Base-by-base conservation (phyloP, 1,284 basidiomycete genomes). In the Fomitopsis schrenkii region DNA sequence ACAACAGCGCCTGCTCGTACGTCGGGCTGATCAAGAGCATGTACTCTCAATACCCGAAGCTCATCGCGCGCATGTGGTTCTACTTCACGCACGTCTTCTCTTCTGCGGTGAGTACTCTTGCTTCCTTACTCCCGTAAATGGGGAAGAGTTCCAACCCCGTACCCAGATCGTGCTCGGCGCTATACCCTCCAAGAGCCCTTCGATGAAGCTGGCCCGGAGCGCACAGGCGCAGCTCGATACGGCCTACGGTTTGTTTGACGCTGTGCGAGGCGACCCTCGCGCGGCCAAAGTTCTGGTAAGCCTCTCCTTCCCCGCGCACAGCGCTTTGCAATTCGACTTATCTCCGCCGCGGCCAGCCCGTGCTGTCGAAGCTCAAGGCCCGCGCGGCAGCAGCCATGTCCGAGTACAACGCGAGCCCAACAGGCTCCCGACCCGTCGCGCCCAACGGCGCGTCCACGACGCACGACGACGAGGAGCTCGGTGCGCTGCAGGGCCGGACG, bases 71-170 rank as follows among this genome's bases (percentile, higher is more conserved):
- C 50, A 83, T 87, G 81, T 89, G 86, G 85, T 88, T 88, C 71
- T 73, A 87, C 57, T 88, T 88, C 66, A 87, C 85, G 5, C 86
- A 89, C 69, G 84, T 88, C 6, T 90, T 90, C 70, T 89, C 87
- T 8, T 88, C 87, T 68, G 80, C 87, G 38, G 87, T 89, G 72
- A 67, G 88, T 79, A 35, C 50, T 17, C 19, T 40, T 35, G 17
- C n/a, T 17, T 17, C 19, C 22, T 22, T 22, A 22, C 22, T 22
- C 22, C 15, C 12, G 19, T 6, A 15, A 1, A 9, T 19, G n/a
- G 14, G 4, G 46, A 40, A 12, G 19, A 9, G 41, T 9, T 19
- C 15, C 54, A 36, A 55, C 62, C 35, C 26, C 58, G 33, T 58
- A 10, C 14, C 6, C 61, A 90, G 87, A 86, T 90, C 65, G 86